Conservation (phyloP, 2,329 filamentous ascomycete genomes). For the Magnaporthiopsis rhizophila region DNA sequence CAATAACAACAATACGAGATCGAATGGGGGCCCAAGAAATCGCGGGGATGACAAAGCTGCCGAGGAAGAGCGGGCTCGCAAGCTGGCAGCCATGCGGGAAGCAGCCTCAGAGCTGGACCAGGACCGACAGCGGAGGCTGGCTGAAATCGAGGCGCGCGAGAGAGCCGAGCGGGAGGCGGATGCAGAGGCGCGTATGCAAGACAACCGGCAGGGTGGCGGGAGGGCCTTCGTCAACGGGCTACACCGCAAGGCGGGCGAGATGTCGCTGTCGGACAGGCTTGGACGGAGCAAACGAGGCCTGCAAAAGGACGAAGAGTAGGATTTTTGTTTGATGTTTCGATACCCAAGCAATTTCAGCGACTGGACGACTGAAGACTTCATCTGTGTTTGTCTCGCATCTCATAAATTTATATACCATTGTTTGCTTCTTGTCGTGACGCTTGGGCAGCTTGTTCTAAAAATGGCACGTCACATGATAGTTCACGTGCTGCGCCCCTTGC, state of each 20-base stretch:
- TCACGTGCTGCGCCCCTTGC: neutral
- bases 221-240: constrained; percentile 57
- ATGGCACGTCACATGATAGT: no score
- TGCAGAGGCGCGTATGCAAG: constrained; percentile 50
- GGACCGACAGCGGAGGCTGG: constrained; percentile 61
- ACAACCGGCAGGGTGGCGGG: constrained; percentile 51
- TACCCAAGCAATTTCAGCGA: neutral
- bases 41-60: constrained; percentile 5
- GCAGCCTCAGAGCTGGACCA: constrained; percentile 61
- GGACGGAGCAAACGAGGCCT: constrained; percentile 31
- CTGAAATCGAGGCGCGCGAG: constrained; percentile 59
- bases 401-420: no score
- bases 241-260: constrained; percentile 48
- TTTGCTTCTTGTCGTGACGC: neutral
- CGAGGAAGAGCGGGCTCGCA: constrained; percentile 55
- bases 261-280: constrained; percentile 44
- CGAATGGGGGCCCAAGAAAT: neutral
- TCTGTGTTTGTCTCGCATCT: neutral
- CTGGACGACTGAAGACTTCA: neutral
- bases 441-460: no score
- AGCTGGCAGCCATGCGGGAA: constrained; percentile 65
- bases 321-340: neutral
- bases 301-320: neutral
- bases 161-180: constrained; percentile 58
- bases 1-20: neutral